Evolutionary conservation across 164 flowering plant genomes (phyloP), one percentile per base, ranked within the genome.

Genomic region (Taxillus chinensis): DNA sequence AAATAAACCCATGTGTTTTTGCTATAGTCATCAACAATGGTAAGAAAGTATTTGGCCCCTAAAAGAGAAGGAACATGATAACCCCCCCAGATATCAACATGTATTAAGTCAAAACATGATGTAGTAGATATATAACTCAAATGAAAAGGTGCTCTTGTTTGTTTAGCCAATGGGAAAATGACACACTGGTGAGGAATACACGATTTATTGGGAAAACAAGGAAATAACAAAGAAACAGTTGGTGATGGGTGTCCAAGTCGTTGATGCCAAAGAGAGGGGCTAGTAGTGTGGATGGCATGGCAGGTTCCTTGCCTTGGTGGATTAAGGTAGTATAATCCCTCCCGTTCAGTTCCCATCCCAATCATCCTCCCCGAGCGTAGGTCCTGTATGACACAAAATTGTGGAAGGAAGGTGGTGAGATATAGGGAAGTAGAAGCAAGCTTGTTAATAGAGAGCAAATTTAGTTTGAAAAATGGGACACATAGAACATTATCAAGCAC

Each of bases 1-100:
- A 61, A 16, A 16, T 59, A 61, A 48, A 62, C 17, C 64, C 64
- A 62, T 62, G 64, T 62, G 56, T 45, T 7, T 15, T 56, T 17
- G 16, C 39, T 45, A 13, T 38, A 27, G 39, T 62, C 55, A 62
- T 50, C 66, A 54, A 54, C 60, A 3, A 63, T 55, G 13, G 66
- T 63, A 7, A 55, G 58, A 16, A 63, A 54, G 11, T 63, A 63
- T 27, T 41, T 17, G 13, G 50, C 59, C 13, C 66, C 57, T 41
- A 16, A 41, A 55, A 40, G 1, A 17, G 9, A 39, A 63, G n/a
- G n/a, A n/a, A n/a, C n/a, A n/a, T n/a, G n/a, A n/a, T n/a, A n/a
- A n/a, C n/a, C n/a, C n/a, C n/a, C n/a, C n/a, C n/a, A n/a, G n/a
- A n/a, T n/a, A n/a, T n/a, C n/a, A n/a, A n/a, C n/a, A n/a, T n/a